Evolutionary conservation across 495 filamentous ascomycete genomes (phyloP).

Genomic region (Cairneyella variabilis): DNA sequence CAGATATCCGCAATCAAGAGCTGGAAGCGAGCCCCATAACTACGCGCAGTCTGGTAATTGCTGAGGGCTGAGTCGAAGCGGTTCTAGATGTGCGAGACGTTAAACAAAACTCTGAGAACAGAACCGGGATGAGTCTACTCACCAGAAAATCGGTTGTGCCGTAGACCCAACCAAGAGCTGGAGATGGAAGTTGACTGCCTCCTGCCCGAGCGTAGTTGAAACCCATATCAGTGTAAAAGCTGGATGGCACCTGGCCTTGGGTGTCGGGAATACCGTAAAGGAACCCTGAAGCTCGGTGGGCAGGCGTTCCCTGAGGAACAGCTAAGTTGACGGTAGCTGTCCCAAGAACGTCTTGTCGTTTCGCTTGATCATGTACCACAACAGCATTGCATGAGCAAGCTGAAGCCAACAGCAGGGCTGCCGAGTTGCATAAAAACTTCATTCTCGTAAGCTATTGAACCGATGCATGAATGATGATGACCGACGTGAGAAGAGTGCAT

Average conservation of each 20-base stretch:
- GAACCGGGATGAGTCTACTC: background rate
- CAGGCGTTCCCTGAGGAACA: too few species aligned
- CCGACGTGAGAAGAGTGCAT: too few species aligned
- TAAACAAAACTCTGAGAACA: too few species aligned
- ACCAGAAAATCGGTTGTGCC: conserved; percentile 28
- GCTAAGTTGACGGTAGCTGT: too few species aligned
- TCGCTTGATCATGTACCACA: too few species aligned
- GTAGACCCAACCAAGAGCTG: conserved; percentile 31
- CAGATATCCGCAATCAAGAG: conserved; percentile 38
- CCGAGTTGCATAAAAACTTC: too few species aligned
- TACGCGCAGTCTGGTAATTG: conserved; percentile 34
- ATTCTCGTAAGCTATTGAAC: too few species aligned
- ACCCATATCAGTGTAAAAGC: conserved; percentile 30
- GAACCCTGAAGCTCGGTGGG: conserved; percentile 31
- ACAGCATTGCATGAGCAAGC: too few species aligned
- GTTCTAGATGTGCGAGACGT: conserved; percentile 4
- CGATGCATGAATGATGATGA: too few species aligned
- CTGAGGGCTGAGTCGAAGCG: conserved; percentile 35
- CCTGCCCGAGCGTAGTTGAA: conserved; percentile 35
- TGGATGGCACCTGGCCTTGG: conserved; percentile 26
- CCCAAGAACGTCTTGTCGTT: too few species aligned
- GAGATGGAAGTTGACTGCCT: conserved; percentile 31
- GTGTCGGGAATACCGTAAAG: conserved; percentile 35
- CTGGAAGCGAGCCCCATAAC: conserved; percentile 33
- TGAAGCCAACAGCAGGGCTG: too few species aligned